These are phyloP conservation scores for Paramyrothecium sp. DNA, from an alignment of 2,329 filamentous ascomycete genomes.

Conservation along the genomic window DNA sequence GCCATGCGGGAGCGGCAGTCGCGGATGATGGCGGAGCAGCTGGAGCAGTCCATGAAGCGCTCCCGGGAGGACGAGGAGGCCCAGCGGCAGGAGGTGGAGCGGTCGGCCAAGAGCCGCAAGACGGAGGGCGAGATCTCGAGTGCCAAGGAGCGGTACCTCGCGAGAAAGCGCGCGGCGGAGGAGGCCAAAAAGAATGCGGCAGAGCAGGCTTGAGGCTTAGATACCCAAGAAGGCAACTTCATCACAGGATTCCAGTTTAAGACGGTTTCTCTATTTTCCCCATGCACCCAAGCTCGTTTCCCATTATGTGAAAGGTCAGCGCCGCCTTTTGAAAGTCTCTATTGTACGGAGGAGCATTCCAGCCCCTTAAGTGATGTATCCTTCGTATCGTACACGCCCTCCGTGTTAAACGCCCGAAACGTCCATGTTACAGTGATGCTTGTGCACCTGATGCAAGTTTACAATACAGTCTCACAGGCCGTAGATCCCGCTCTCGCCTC, in stretches of 20 bases:
- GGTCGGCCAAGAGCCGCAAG: conserved; percentile 73
- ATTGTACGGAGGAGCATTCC: not conserved
- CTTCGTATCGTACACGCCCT: not conserved
- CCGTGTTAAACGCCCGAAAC: not conserved
- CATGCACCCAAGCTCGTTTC: conserved; percentile 11
- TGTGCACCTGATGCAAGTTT: no score
- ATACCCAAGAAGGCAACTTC: conserved; percentile 23
- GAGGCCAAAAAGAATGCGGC: conserved; percentile 58
- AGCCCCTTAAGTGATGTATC: no score
- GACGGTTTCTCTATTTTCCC: conserved; percentile 14
- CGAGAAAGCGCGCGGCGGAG: conserved; percentile 72
- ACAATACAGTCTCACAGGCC: not conserved
- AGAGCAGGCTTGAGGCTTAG: conserved; percentile 23
- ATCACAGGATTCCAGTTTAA: conserved; percentile 11
- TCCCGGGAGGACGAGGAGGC: conserved; percentile 67
- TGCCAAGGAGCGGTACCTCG: conserved; percentile 77
- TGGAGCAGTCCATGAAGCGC: conserved; percentile 71
- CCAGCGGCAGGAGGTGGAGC: conserved; percentile 61
- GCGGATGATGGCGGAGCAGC: conserved; percentile 74
- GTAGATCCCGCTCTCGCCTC: not conserved
- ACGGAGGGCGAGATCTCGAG: conserved; percentile 73
- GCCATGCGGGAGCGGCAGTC: conserved; percentile 75
- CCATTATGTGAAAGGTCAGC: not conserved
- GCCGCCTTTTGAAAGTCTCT: not conserved
- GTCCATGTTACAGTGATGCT: not conserved